Conservation (phyloP, 257 asterid genomes). For the Thymus mandschuricus region DNA sequence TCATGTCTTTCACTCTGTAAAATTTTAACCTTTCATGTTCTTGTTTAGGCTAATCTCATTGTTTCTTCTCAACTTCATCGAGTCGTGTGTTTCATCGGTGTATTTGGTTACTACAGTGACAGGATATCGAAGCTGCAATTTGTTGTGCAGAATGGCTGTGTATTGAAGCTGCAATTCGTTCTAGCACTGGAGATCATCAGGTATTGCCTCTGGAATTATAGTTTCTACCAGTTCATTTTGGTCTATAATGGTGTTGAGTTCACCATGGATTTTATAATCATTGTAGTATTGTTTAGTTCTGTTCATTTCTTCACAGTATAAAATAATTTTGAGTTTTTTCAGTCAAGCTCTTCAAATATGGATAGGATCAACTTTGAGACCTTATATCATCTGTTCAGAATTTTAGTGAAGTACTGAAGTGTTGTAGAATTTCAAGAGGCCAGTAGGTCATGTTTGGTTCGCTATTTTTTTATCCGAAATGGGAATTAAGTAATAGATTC, state of each 20-base stretch:
- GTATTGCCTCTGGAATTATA: slow-evolving; percentile 44
- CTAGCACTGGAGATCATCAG: slow-evolving; percentile 94
- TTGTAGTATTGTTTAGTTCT: slow-evolving; percentile 1
- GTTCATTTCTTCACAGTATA: slow-evolving; percentile 11
- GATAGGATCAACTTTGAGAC: slow-evolving; percentile 22
- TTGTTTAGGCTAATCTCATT: slow-evolving; percentile 28
- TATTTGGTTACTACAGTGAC: slow-evolving; percentile 59
- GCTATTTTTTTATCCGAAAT: no score
- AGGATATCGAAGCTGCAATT: slow-evolving; percentile 99
- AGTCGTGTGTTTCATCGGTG: slow-evolving; percentile 40
- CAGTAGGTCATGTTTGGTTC: no score
- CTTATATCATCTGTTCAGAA: slow-evolving; percentile 25
- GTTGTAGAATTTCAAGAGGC: slow-evolving; percentile 12
- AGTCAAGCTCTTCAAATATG: slow-evolving; percentile 3
- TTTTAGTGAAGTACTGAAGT: no score
- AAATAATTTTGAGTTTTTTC: slow-evolving; percentile 25
- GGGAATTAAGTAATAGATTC: no score
- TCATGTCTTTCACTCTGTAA: slow-evolving; percentile 7
- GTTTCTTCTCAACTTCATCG: slow-evolving; percentile 30
- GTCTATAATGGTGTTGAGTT: slow-evolving; percentile 29
- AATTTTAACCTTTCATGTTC: no score
- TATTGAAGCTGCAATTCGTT: slow-evolving; percentile 99
- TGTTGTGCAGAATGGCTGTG: slow-evolving; percentile 99
- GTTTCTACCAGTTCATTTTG: slow-evolving; percentile 25
- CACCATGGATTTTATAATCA: slow-evolving; percentile 22